phyloP scores from a whole-genome alignment of 352 stramenopile species.

The Phytophthora podocarpi region DNA sequence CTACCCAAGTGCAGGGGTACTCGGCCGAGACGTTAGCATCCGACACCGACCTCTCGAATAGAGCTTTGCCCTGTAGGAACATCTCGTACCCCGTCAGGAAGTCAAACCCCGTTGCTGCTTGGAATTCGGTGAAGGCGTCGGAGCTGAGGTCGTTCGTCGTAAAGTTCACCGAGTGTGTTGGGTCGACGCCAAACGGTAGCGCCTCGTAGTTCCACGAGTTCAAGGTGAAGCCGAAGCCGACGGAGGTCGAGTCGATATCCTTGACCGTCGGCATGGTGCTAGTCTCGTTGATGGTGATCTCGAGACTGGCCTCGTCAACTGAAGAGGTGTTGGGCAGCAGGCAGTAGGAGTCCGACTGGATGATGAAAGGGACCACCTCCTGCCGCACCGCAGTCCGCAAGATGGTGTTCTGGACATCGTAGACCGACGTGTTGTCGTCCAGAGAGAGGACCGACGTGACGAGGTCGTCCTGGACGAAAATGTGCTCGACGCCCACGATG shows the following conservation, averaged over 20 bases:
- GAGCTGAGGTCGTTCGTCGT: conserved; percentile 1
- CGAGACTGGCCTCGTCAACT: not conserved
- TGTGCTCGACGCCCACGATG: conserved; percentile 33
- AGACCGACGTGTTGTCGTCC: not conserved
- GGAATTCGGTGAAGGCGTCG: conserved; percentile 22
- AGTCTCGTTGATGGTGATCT: conserved; percentile 23
- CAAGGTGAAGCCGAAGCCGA: conserved; percentile 42
- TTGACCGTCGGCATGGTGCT: conserved; percentile 35
- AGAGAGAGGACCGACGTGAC: not conserved
- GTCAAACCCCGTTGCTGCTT: conserved; percentile 19
- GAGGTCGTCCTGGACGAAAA: conserved; percentile 42
- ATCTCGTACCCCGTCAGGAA: conserved; percentile 43
- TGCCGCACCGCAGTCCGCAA: conserved; percentile 32
- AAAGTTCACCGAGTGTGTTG: conserved; percentile 23
- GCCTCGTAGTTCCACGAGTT: conserved; percentile 53
- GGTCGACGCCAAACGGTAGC: conserved; percentile 28
- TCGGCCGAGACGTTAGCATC: conserved; percentile 36
- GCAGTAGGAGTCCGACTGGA: conserved; percentile 36
- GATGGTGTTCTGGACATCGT: conserved; percentile 48
- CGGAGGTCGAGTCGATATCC: conserved; percentile 38
- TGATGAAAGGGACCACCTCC: conserved; percentile 35
- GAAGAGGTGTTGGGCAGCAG: conserved; percentile 10
- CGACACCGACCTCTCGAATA: conserved; percentile 44
- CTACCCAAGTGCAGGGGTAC: conserved; percentile 41
- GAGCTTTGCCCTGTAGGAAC: conserved; percentile 45